Evolutionary conservation across 78 protist genomes (phyloP), one percentile per base, ranked within the genome.

Genomic region (Cavenderia fasciculata): DNA sequence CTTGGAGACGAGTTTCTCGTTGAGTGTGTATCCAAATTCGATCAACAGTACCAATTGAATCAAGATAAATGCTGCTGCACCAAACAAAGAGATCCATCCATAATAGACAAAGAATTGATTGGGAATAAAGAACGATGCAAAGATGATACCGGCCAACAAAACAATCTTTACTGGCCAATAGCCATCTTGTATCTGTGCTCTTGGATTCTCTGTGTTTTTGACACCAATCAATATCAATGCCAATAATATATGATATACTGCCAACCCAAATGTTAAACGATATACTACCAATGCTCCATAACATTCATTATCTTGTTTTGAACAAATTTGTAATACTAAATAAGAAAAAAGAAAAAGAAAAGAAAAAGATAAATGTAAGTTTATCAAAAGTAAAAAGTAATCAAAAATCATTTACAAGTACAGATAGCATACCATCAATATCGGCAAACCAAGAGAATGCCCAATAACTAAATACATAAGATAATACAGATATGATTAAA

Each of bases 61-160:
- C 12, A 92, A 12, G 11, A 92, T 65, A 38, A 92, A 92, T 16
- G 86, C 6, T 43, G 86, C 92, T 25, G 93, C 92, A 86, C 89
- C 74, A 65, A 71, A 59, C 1, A 92, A 49, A 1, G 93, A 62
- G 54, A 62, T 18, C 92, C 92, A 86, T 25, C 85, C 66, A 49
- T 79, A 78, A 33, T 49, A 21, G 23, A 41, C 43, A 49, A 92
- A 78, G 85, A 63, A 65, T 59, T 27, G 36, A 41, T 92, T 92
- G 21, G 95, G 92, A 19, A 92, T 92, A 36, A 78, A 92, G 65
- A 89, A 89, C 41, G 87, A 63, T n/a, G 63, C 94, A 49, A 69
- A 25, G 7, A 44, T 52, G 0, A 74, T 38, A 52, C 75, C 86
- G 0, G 73, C 93, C 51, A 87, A 76, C 11, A 87, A 47, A 6